Evolutionary conservation across 108 stramenopile species (phyloP).

Genomic region (Aurantiochytrium sp.): DNA sequence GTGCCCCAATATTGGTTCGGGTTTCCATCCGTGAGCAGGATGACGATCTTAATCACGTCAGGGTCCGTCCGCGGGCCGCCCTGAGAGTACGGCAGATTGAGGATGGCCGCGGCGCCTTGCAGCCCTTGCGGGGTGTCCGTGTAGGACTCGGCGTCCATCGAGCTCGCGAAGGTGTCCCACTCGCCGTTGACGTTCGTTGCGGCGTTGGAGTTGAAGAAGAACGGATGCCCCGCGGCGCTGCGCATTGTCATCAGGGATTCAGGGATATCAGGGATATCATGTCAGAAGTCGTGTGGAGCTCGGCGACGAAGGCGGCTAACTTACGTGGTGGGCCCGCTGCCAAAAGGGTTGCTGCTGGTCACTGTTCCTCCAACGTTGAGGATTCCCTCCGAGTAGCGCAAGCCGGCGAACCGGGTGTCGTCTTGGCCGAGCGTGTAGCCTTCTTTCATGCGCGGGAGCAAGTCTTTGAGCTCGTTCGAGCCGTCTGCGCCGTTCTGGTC

Average conservation of each 20-base stretch:
- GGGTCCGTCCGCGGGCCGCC: not conserved
- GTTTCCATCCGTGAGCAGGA: not conserved
- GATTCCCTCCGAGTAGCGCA: not conserved
- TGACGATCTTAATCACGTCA: not conserved
- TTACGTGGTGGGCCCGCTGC: not conserved
- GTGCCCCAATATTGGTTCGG: not conserved
- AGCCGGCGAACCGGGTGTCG: not conserved
- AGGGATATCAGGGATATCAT: too few species aligned
- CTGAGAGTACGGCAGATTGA: not conserved
- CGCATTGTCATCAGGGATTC: too few species aligned
- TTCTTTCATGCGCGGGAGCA: not conserved
- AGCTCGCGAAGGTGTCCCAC: not conserved
- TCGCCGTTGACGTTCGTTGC: not conserved
- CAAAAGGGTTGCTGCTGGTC: not conserved
- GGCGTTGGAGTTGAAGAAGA: not conserved
- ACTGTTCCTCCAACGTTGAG: not conserved
- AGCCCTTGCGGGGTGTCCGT: not conserved
- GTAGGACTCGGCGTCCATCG: not conserved
- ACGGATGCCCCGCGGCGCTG: not conserved
- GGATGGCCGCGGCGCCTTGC: not conserved
- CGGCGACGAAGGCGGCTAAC: too few species aligned
- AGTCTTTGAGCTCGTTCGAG: not conserved
- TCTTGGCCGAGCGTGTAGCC: not conserved
- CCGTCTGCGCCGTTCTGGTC: not conserved
- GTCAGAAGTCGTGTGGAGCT: too few species aligned